Percentiles rank a stretch among this genome's conserved stretches.
Evolutionary conservation across 2,329 filamentous ascomycete species (phyloP).

Genomic region (Elsinoe australis): DNA sequence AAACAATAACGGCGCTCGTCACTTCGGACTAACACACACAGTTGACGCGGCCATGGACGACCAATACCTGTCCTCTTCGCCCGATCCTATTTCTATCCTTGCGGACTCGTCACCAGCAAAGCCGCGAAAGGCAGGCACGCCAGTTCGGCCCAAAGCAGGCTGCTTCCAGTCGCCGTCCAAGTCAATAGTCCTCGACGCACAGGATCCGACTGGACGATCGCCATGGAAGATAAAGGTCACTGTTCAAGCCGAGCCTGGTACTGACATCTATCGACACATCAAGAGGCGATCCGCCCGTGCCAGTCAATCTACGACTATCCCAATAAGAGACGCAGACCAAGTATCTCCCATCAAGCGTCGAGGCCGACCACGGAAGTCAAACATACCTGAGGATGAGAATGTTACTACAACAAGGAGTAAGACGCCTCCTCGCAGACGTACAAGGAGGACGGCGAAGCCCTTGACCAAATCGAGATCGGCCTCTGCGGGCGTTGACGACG

Average conservation of each 20-base stretch:
- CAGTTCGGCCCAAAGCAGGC: slow-evolving; percentile 22
- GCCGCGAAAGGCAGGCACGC: slow-evolving; percentile 1
- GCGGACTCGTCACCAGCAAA: slow-evolving; percentile 26
- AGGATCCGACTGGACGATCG: slow-evolving; percentile 32
- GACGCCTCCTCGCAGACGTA: background rate
- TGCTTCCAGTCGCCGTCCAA: slow-evolving; percentile 35
- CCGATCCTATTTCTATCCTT: slow-evolving; percentile 30
- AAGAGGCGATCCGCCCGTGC: slow-evolving; percentile 24
- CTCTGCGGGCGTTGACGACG: background rate
- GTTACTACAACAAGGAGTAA: background rate
- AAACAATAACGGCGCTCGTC: slow-evolving; percentile 7
- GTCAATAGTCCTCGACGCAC: slow-evolving; percentile 39
- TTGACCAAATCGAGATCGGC: background rate
- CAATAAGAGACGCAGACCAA: slow-evolving; percentile 34
- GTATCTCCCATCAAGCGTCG: slow-evolving; percentile 33
- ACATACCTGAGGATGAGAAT: background rate
- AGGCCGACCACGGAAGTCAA: slow-evolving; percentile 33
- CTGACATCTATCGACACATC: slow-evolving; percentile 22
- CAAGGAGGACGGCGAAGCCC: background rate
- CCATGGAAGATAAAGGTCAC: slow-evolving; percentile 46
- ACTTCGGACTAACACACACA: background rate
- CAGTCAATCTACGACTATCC: slow-evolving; percentile 33
- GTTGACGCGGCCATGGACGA: background rate
- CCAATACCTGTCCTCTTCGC: slow-evolving; percentile 23
- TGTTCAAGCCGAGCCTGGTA: slow-evolving; percentile 39